A percentile compares a stretch with the other conserved stretches of the same genome.
phyloP scores from a whole-genome alignment of 768 basidiomycete species.

The Agrocybe chaxingu region DNA sequence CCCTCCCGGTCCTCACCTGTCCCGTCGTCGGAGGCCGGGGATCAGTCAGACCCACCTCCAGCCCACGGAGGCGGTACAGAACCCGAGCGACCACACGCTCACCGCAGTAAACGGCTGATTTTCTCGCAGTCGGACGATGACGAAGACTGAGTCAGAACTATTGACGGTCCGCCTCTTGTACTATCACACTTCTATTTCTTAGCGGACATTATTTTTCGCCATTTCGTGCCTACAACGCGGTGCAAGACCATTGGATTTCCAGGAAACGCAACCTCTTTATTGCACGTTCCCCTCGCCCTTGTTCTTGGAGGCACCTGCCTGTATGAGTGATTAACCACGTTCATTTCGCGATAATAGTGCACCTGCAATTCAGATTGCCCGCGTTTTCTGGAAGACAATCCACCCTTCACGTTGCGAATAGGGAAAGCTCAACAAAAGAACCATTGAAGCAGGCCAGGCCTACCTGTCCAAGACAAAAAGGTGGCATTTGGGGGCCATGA shows the following conservation, averaged over 20 bases:
- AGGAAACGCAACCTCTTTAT: too few species aligned
- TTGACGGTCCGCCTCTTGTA: constrained; percentile 6
- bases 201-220: too few species aligned
- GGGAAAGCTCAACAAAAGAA: neutral
- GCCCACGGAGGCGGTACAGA: constrained; percentile 7
- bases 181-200: too few species aligned
- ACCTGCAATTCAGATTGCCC: neutral
- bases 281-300: too few species aligned
- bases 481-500: too few species aligned
- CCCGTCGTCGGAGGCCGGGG: constrained; percentile 6
- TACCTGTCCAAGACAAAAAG: too few species aligned
- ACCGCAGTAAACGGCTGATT: constrained; percentile 26
- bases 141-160: constrained; percentile 11
- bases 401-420: neutral
- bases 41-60: constrained; percentile 5
- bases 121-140: constrained; percentile 27
- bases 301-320: too few species aligned
- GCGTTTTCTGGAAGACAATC: neutral
- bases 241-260: too few species aligned
- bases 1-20: constrained; percentile 10
- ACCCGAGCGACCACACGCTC: constrained; percentile 6
- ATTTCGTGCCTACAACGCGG: too few species aligned
- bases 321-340: too few species aligned
- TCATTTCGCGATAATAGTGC: too few species aligned
- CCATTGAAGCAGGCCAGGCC: too few species aligned